Evolutionary conservation across 345 rosid species (phyloP).

Genomic region (Gossypium longicalyx): DNA sequence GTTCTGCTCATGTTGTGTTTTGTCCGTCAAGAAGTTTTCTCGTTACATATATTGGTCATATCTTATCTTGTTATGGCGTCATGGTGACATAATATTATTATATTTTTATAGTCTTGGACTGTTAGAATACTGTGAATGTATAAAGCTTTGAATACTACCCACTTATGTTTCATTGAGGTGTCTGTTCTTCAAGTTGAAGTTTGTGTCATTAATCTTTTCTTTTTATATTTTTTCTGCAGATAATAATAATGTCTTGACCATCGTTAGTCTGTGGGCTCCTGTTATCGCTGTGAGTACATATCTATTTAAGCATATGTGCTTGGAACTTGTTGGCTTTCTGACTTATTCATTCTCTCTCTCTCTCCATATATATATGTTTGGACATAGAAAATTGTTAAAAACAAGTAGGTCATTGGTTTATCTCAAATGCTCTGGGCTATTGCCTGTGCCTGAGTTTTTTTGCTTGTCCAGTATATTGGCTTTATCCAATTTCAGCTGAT

Average conservation of each 20-base stretch:
- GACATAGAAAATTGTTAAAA: not conserved
- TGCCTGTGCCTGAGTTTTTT: not conserved
- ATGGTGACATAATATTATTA: not conserved
- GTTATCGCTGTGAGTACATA: slow-evolving; percentile 75
- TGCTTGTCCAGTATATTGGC: not conserved
- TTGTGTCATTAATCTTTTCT: slow-evolving; percentile 23
- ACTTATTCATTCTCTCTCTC: not conserved
- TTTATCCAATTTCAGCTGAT: not conserved
- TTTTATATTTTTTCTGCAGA: slow-evolving; percentile 45
- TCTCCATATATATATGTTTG: not conserved
- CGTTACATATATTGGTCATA: not conserved
- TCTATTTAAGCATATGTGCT: slow-evolving; percentile 6
- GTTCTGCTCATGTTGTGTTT: not conserved
- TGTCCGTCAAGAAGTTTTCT: not conserved
- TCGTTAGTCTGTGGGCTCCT: slow-evolving; percentile 95
- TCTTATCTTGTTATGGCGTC: not conserved
- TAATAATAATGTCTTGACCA: slow-evolving; percentile 72
- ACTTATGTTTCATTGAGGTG: not conserved
- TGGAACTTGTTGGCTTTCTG: slow-evolving; percentile 9
- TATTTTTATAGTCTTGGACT: not conserved
- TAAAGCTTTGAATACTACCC: not conserved
- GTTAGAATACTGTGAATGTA: not conserved
- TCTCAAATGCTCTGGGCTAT: not conserved
- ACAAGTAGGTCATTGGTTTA: slow-evolving; percentile 2
- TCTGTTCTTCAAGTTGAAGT: slow-evolving; percentile 8